Base-by-base conservation (phyloP, 495 filamentous ascomycete genomes). In the Parathielavia hyrcaniae region DNA sequence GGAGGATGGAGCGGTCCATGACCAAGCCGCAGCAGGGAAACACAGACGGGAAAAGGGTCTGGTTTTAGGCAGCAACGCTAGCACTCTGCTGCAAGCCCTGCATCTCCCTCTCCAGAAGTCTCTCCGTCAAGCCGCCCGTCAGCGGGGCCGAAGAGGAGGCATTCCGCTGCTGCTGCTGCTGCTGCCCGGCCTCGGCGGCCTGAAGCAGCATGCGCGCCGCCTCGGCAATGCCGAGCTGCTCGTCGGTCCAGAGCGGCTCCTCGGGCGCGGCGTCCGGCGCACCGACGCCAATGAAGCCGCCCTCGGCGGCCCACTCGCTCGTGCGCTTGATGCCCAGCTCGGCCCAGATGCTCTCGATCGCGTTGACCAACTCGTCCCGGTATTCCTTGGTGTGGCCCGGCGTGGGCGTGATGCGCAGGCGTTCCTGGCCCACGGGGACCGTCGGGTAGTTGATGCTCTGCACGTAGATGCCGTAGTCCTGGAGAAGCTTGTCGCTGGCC, bases 401-500 rank as follows among this genome's bases (percentile, higher is more conserved):
- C 11, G 93, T 98, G 0, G 93, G 93, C 9, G 93, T 98, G 70
- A 98, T 88, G 62, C 93, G 86, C 50, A 98, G 81, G 34, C 93
- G 86, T 74, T 98, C 93, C 75, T 98, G 89, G 14, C 93, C 93
- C 6, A 92, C 88, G 1, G 93, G 93, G 1, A 98, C 93, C 53
- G 93, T 98, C 8, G 93, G 93, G 74, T 97, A 98, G 75, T 98
- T 98, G 80, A 98, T 97, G 56, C 89, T 89, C 73, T 98, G 93
- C 14, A 98, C 93, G 67, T 98, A 97, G 71, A 98, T 97, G 47
- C 83, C 83, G 72, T 93, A 86, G 57, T 93, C 83, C 59, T 89
- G 83, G 10, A 98, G 78, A 8, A 96, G 83, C 68, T 91, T 81
- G 69, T 98, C 93, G 30, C 85, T 90, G 8, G 95, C 93, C 64